Conservation (phyloP, 805 yeast genomes). For the Lachancea thermotolerans region DNA sequence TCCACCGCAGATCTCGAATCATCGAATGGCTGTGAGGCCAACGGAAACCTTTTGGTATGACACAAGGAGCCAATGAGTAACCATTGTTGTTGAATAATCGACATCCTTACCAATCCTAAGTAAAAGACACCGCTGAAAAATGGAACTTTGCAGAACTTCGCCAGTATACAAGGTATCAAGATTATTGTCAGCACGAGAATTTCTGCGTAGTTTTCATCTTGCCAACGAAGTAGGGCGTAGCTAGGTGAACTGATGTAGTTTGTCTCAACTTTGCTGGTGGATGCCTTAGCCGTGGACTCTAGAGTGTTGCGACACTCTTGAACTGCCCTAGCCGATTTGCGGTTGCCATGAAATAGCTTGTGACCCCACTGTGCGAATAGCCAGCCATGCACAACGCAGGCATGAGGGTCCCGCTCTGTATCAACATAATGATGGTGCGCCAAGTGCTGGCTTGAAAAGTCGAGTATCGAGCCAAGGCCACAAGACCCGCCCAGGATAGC, state of each 20-base stretch:
- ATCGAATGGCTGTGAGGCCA: conserved; percentile 69
- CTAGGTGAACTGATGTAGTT: conserved; percentile 60
- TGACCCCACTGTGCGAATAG: conserved; percentile 85
- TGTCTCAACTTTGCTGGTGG: conserved; percentile 27
- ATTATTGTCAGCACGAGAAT: conserved; percentile 47
- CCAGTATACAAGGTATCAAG: conserved; percentile 56
- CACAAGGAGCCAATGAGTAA: conserved; percentile 78
- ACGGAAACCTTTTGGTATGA: conserved; percentile 41
- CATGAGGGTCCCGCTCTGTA: conserved; percentile 84
- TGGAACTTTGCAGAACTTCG: conserved; percentile 66
- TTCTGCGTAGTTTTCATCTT: conserved; percentile 60
- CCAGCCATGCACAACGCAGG: conserved; percentile 65
- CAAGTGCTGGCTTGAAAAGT: conserved; percentile 45
- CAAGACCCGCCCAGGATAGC: conserved; percentile 23
- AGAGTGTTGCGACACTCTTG: conserved; percentile 43
- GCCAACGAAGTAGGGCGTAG: conserved; percentile 54
- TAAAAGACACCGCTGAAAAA: conserved; percentile 72
- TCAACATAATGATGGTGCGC: conserved; percentile 89
- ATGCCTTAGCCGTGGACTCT: conserved; percentile 31
- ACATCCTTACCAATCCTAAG: conserved; percentile 60
- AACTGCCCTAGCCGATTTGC: conserved; percentile 40
- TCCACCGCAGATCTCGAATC: conserved; percentile 68
- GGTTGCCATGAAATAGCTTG: conserved; percentile 64
- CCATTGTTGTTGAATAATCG: conserved; percentile 71
- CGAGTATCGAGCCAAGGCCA: conserved; percentile 23